These are phyloP conservation scores for Ascochyta lentis DNA, from an alignment of 2,329 filamentous ascomycete genomes.

Conservation along the genomic window DNA sequence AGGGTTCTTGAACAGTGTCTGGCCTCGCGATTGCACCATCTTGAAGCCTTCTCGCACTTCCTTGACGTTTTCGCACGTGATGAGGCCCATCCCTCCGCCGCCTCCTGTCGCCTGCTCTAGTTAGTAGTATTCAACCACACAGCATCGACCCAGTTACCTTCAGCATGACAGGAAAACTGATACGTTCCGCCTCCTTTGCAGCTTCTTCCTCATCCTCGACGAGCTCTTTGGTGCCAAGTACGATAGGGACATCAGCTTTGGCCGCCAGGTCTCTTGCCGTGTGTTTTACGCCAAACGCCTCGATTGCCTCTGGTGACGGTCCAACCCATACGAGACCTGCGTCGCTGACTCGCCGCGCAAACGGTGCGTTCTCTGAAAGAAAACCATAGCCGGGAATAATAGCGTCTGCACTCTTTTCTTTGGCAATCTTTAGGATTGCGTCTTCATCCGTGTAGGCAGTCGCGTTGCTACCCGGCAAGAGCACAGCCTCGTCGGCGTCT, in stretches of 20 bases:
- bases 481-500: slow-evolving; percentile 60
- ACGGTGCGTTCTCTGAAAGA: slow-evolving; percentile 67
- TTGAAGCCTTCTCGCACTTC: slow-evolving; percentile 75
- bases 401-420: slow-evolving; percentile 58
- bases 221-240: slow-evolving; percentile 60
- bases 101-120: slow-evolving; percentile 38
- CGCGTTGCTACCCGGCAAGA: slow-evolving; percentile 57
- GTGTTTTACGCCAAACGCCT: slow-evolving; percentile 66
- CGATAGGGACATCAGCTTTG: slow-evolving; percentile 61
- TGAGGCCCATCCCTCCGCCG: slow-evolving; percentile 82
- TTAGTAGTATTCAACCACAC: not conserved
- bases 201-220: slow-evolving; percentile 58
- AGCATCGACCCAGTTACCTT: slow-evolving; percentile 64
- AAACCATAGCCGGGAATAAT: slow-evolving; percentile 74
- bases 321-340: slow-evolving; percentile 67
- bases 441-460: slow-evolving; percentile 59
- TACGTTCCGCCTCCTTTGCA: slow-evolving; percentile 50
- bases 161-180: slow-evolving; percentile 61
- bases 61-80: slow-evolving; percentile 71
- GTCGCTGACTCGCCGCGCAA: slow-evolving; percentile 60
- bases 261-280: slow-evolving; percentile 61
- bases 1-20: slow-evolving; percentile 81
- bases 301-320: slow-evolving; percentile 61
- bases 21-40: slow-evolving; percentile 76
- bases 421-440: slow-evolving; percentile 60